phyloP scores from a whole-genome alignment of 2,329 filamentous ascomycete species.

The Cordyceps tenuipes region DNA sequence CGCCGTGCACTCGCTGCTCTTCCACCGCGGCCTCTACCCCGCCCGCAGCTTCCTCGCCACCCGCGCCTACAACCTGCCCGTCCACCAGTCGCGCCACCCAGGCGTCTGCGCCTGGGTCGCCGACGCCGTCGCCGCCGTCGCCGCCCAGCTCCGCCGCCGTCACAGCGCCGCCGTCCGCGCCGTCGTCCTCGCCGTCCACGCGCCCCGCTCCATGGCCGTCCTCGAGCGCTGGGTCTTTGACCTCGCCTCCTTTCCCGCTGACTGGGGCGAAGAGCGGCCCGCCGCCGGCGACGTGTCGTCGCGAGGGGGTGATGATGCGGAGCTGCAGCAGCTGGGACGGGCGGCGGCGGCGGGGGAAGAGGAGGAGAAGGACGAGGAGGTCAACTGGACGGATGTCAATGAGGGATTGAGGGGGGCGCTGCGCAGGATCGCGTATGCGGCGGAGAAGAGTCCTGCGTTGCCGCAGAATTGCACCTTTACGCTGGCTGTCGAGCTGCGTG shows the following conservation, averaged over 20 bases:
- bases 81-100: conserved; percentile 80
- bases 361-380: conserved; percentile 17
- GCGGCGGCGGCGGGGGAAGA: too few species aligned
- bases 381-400: conserved; percentile 55
- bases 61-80: conserved; percentile 74
- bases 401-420: conserved; percentile 65
- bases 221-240: conserved; percentile 57
- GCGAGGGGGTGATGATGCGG: background rate
- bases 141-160: conserved; percentile 57
- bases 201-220: conserved; percentile 30
- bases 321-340: too few species aligned
- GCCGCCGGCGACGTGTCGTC: too few species aligned
- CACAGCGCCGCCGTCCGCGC: conserved; percentile 35
- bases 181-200: conserved; percentile 42
- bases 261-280: conserved; percentile 29
- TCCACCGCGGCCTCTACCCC: conserved; percentile 74
- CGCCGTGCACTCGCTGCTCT: conserved; percentile 78
- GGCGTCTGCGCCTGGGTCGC: conserved; percentile 78
- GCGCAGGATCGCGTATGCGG: conserved; percentile 51
- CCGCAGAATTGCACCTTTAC: conserved; percentile 65
- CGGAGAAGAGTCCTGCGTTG: conserved; percentile 46
- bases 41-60: conserved; percentile 66
- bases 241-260: conserved; percentile 42
- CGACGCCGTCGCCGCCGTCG: conserved; percentile 67
- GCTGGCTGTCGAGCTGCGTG: conserved; percentile 63